These are phyloP conservation scores for Fusarium transvaalense DNA, from an alignment of 2,329 filamentous ascomycete species.

Conservation along the genomic window DNA sequence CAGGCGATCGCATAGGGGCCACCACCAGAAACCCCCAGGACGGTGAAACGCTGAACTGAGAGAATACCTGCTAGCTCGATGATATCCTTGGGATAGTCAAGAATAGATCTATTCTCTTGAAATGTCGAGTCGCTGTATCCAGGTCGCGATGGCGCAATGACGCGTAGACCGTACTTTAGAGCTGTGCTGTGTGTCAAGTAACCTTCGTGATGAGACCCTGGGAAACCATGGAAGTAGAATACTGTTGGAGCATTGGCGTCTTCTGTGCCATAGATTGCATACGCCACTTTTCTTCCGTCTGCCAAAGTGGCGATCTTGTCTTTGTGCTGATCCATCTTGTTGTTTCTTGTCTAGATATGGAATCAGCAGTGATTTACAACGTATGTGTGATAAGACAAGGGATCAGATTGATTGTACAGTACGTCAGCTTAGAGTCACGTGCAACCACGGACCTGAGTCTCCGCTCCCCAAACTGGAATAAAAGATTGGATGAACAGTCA, in stretches of 20 bases:
- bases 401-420: too few relatives aligned
- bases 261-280: slow-evolving; percentile 27
- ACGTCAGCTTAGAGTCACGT: background rate
- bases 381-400: accelerated
- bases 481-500: too few relatives aligned
- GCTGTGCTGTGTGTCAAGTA: slow-evolving; percentile 11
- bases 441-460: too few relatives aligned
- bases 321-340: slow-evolving; percentile 7
- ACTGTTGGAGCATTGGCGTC: slow-evolving; percentile 9
- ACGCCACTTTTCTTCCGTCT: slow-evolving; percentile 25
- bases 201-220: slow-evolving; percentile 34
- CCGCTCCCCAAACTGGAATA: too few relatives aligned
- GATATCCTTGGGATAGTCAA: slow-evolving; percentile 21
- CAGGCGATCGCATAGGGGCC: slow-evolving; percentile 32
- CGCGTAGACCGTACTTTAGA: slow-evolving; percentile 1
- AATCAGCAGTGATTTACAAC: background rate
- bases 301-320: slow-evolving; percentile 15
- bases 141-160: slow-evolving; percentile 22
- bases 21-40: slow-evolving; percentile 28
- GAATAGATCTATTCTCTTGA: slow-evolving; percentile 13
- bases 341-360: too few relatives aligned
- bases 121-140: slow-evolving; percentile 31
- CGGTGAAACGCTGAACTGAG: background rate
- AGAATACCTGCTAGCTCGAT: slow-evolving; percentile 5
- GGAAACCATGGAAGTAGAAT: slow-evolving; percentile 34